phyloP scores from a whole-genome alignment of 2,329 filamentous ascomycete species.

The Tolypocladium capitatum region DNA sequence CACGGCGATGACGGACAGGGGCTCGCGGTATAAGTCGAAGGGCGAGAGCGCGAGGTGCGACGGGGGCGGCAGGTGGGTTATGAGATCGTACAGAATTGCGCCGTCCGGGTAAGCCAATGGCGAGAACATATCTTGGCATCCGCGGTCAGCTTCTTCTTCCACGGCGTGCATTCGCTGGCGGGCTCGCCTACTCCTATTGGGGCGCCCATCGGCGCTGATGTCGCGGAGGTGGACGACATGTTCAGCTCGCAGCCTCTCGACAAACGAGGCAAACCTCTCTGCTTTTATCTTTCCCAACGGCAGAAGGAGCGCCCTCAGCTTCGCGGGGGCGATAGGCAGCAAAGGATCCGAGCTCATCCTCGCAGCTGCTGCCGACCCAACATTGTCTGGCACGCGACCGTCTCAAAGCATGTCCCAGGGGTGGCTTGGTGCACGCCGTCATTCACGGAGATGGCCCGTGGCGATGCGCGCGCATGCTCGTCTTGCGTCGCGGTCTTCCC shows the following conservation, averaged over 20 bases:
- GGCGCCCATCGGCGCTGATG: constrained; percentile 70
- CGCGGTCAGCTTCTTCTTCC: constrained; percentile 7
- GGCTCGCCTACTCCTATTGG: constrained; percentile 59
- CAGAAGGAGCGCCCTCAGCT: constrained; percentile 75
- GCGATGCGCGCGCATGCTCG: not conserved
- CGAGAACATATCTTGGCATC: constrained; percentile 69
- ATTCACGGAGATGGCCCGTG: not conserved
- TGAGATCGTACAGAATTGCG: constrained; percentile 77
- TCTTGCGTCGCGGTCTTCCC: not conserved
- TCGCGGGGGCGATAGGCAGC: constrained; percentile 80
- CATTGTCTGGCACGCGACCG: constrained; percentile 13
- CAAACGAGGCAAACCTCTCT: constrained; percentile 65
- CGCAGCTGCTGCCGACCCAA: constrained; percentile 27
- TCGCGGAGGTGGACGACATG: constrained; percentile 75
- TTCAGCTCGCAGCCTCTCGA: constrained; percentile 64
- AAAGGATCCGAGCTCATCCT: constrained; percentile 82
- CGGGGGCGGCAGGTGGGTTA: constrained; percentile 64
- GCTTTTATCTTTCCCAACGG: constrained; percentile 78
- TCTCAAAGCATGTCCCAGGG: not conserved
- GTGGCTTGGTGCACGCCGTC: not conserved
- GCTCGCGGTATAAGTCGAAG: constrained; percentile 82
- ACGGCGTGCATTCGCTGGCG: not conserved
- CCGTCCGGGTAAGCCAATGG: constrained; percentile 78
- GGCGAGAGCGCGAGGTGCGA: constrained; percentile 71
- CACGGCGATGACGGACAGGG: constrained; percentile 69